Evolutionary conservation across 768 basidiomycete genomes (phyloP).

Genomic region (Suillus lakei): DNA sequence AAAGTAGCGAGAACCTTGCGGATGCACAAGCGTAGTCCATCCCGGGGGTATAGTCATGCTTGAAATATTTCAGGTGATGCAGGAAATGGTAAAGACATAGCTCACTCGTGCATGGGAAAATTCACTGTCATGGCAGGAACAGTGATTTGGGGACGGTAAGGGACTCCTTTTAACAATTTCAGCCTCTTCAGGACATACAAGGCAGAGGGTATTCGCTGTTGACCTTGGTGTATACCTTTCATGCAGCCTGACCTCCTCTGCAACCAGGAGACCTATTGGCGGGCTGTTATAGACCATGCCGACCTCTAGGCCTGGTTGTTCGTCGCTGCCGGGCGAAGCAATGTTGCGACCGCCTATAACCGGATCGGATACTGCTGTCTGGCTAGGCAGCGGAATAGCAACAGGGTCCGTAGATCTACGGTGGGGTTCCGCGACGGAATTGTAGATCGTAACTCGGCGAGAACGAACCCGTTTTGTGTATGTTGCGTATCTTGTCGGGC

Average conservation of each 20-base stretch:
- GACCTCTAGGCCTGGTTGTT: conserved; percentile 6
- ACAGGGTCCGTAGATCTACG: not conserved
- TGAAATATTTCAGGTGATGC: not conserved
- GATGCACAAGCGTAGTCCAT: conserved; percentile 23
- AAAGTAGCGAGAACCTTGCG: conserved; percentile 4
- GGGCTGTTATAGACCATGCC: not conserved
- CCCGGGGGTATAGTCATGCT: conserved; percentile 16
- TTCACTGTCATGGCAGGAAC: conserved; percentile 8
- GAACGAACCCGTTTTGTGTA: not conserved
- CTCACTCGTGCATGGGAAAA: conserved; percentile 9
- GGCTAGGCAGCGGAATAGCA: not conserved
- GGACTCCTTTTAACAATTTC: not conserved
- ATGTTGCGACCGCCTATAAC: not conserved
- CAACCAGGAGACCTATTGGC: conserved; percentile 29
- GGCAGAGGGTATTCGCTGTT: not conserved
- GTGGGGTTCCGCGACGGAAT: not conserved
- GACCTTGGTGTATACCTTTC: conserved; percentile 5
- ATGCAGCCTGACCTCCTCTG: conserved; percentile 18
- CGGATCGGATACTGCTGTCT: not conserved
- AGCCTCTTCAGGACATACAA: not conserved
- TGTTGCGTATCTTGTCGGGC: not conserved
- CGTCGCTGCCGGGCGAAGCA: not conserved
- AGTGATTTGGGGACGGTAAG: not conserved
- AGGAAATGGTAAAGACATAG: not conserved
- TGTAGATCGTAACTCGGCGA: not conserved